Conservation (phyloP, 768 basidiomycete genomes). For the Kwoniella heveanensis region DNA sequence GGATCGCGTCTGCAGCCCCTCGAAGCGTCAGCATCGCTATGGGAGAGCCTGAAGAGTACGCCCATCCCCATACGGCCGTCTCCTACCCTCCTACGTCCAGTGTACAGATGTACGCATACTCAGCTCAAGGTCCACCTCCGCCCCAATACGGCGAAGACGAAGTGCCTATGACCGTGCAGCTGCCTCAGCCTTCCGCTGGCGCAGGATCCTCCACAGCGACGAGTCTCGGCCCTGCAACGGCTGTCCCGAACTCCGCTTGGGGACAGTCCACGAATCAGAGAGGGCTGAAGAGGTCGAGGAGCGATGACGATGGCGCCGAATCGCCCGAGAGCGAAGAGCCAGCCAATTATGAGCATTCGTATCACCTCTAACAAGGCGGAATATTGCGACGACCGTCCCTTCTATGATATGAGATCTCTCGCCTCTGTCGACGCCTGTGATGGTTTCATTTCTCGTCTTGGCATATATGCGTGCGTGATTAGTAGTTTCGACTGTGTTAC, state of each 20-base stretch:
- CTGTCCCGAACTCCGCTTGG: not conserved
- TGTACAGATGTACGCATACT: slow-evolving; percentile 4
- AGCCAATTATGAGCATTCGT: not conserved
- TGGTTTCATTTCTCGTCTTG: no score
- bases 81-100: slow-evolving; percentile 14
- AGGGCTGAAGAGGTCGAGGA: slow-evolving; percentile 18
- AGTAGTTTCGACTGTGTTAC: not conserved
- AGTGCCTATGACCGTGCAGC: slow-evolving; percentile 46
- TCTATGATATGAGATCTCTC: not conserved
- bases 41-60: slow-evolving; percentile 28
- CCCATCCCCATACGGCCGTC: not conserved
- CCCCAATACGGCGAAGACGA: slow-evolving; percentile 51
- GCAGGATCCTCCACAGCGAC: not conserved
- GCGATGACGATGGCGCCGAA: slow-evolving; percentile 10
- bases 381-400: not conserved
- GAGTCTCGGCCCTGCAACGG: not conserved
- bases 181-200: slow-evolving; percentile 20
- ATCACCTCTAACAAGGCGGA: not conserved
- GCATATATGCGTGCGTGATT: not conserved
- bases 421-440: not conserved
- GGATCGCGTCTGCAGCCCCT: slow-evolving; percentile 28
- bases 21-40: slow-evolving; percentile 37
- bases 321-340: slow-evolving; percentile 20
- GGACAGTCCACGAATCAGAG: not conserved
- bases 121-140: slow-evolving; percentile 19